Conservation (phyloP, 164 flowering plant genomes). For the Amborella trichopoda region DNA sequence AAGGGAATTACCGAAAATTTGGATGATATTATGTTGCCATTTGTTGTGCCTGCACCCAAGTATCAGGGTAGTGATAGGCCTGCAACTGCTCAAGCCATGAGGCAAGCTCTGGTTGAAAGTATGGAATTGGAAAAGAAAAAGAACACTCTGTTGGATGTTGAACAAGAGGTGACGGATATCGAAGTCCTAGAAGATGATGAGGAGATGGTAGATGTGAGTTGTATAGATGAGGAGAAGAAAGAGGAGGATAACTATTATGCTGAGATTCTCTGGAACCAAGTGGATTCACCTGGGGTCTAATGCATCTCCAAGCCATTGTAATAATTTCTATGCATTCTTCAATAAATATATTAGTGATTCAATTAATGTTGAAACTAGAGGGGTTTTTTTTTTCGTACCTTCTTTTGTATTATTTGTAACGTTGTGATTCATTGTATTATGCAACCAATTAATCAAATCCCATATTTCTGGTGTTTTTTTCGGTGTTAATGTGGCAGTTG, state of each 20-base stretch:
- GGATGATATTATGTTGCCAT: constrained; percentile 65
- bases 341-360: no score
- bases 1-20: constrained; percentile 14
- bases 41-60: constrained; percentile 73
- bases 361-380: no score
- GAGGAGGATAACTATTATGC: constrained; percentile 75
- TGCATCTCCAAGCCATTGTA: constrained; percentile 9
- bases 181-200: constrained; percentile 48
- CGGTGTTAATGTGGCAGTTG: no score
- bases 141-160: constrained; percentile 5
- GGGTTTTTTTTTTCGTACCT: no score
- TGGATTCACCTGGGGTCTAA: constrained; percentile 36
- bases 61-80: constrained; percentile 50
- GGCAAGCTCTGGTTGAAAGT: constrained; percentile 40
- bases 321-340: no score
- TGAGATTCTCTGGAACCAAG: constrained; percentile 66
- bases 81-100: constrained; percentile 69
- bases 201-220: constrained; percentile 16
- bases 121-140: constrained; percentile 18
- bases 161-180: constrained; percentile 24
- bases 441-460: no score
- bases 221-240: constrained; percentile 26
- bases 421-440: no score
- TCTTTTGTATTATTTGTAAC: no score
- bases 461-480: no score